A percentile compares a stretch with the other conserved stretches of the same genome.
Conservation (phyloP, 352 stramenopile genomes). For the Hyaloperonospora brassicae region DNA sequence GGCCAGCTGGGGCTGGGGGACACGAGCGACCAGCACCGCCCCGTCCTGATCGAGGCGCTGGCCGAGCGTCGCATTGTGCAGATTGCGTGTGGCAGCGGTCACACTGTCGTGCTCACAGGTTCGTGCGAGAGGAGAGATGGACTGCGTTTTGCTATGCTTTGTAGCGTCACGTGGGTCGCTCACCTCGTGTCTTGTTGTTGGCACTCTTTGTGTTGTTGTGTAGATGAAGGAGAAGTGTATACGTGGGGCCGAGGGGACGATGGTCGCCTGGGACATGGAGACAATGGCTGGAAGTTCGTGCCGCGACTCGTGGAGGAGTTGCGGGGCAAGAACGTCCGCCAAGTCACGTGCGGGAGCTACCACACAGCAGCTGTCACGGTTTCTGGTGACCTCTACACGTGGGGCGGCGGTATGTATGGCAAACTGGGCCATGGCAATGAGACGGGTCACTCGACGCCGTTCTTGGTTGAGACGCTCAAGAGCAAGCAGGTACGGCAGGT, state of each 20-base stretch:
- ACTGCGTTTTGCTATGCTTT: too few species aligned
- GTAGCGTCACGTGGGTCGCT: too few species aligned
- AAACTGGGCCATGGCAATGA: conserved; percentile 92
- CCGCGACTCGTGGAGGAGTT: conserved; percentile 88
- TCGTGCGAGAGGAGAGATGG: background rate
- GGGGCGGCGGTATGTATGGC: conserved; percentile 93
- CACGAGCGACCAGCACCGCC: conserved; percentile 82
- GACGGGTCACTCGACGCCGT: conserved; percentile 89
- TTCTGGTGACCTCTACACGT: conserved; percentile 90
- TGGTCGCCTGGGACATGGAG: conserved; percentile 84
- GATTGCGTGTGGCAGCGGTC: conserved; percentile 83
- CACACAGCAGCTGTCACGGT: conserved; percentile 93
- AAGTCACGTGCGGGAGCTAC: conserved; percentile 94
- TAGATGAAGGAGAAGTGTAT: conserved; percentile 81
- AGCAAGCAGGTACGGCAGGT: conserved; percentile 87
- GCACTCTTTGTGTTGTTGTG: too few species aligned
- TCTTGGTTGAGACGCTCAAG: conserved; percentile 90
- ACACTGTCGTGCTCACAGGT: conserved; percentile 85
- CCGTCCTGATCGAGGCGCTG: conserved; percentile 76
- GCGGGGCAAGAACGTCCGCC: conserved; percentile 83
- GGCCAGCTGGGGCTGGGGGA: conserved; percentile 79
- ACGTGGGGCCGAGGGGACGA: conserved; percentile 87
- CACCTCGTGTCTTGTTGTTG: background rate
- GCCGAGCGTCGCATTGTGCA: conserved; percentile 78
- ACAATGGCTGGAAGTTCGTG: conserved; percentile 97